A percentile compares a stretch with the other conserved stretches of the same genome.
These are phyloP conservation scores for Xylariaceae sp. DNA, from an alignment of 2,329 filamentous ascomycete genomes.

Conservation along the genomic window DNA sequence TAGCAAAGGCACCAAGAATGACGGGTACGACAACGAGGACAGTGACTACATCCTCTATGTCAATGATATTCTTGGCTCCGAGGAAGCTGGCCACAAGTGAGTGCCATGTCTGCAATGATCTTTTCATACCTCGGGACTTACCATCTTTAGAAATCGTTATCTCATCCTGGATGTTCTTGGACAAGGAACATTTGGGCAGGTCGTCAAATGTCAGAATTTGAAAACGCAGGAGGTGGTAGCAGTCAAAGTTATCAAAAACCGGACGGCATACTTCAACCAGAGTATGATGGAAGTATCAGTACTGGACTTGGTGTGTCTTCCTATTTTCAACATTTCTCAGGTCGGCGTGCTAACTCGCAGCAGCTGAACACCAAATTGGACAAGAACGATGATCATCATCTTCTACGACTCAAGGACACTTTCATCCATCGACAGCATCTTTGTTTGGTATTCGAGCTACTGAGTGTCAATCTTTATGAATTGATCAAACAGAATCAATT, in stretches of 20 bases:
- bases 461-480: conserved; percentile 97
- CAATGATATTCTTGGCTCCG: conserved; percentile 95
- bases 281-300: conserved; percentile 99
- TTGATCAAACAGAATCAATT: conserved; percentile 99
- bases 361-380: conserved; percentile 97
- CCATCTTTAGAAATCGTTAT: conserved; percentile 71
- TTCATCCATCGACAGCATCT: conserved; percentile 98
- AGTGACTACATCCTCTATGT: conserved; percentile 99
- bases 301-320: conserved; percentile 70
- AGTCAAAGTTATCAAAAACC: conserved; percentile 98
- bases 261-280: conserved; percentile 98
- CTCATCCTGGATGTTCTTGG: conserved; percentile 95
- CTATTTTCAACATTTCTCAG: background rate
- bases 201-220: conserved; percentile 97
- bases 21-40: conserved; percentile 98
- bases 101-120: conserved; percentile 25
- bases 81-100: conserved; percentile 96
- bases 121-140: conserved; percentile 6
- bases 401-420: conserved; percentile 90
- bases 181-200: conserved; percentile 96
- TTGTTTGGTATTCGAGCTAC: conserved; percentile 90
- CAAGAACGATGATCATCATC: conserved; percentile 97
- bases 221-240: conserved; percentile 98
- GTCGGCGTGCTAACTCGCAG: conserved; percentile 22
- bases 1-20: conserved; percentile 97